Percentiles rank a stretch among this genome's conserved stretches.
Conservation (phyloP, 2,329 filamentous ascomycete species). For the Talaromyces sp. region DNA sequence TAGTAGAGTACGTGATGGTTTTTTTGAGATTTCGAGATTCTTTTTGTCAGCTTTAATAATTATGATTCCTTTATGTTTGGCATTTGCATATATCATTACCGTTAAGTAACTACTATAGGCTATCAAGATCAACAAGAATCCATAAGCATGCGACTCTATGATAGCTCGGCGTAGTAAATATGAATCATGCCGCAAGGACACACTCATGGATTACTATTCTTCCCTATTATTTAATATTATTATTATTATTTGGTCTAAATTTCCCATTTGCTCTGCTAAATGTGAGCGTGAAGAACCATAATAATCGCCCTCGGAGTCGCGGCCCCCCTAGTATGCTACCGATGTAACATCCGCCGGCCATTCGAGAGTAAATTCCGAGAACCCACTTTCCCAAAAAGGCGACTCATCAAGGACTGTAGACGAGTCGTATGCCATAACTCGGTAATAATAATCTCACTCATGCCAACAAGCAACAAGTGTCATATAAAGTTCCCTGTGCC, state of each 20-base stretch:
- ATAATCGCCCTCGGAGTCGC: neutral
- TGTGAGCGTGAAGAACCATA: neutral
- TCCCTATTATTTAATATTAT: neutral
- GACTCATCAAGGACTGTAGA: neutral
- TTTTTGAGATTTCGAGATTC: neutral
- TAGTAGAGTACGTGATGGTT: neutral
- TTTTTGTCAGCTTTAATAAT: neutral
- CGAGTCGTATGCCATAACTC: neutral
- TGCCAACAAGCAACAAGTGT: neutral
- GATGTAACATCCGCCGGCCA: neutral
- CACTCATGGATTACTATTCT: neutral
- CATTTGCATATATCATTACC: neutral
- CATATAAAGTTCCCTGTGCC: neutral
- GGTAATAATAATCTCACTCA: neutral
- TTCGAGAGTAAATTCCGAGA: neutral
- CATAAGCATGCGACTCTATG: neutral
- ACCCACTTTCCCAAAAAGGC: neutral
- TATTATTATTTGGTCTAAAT: neutral
- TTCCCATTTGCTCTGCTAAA: neutral
- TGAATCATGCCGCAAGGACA: neutral
- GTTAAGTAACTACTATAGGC: too few relatives aligned
- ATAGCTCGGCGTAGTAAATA: neutral
- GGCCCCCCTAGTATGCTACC: neutral
- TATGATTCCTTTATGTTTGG: neutral
- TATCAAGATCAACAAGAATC: neutral